Conservation (phyloP, 1,139 yeast species). For the Ogataea hybrid region DNA sequence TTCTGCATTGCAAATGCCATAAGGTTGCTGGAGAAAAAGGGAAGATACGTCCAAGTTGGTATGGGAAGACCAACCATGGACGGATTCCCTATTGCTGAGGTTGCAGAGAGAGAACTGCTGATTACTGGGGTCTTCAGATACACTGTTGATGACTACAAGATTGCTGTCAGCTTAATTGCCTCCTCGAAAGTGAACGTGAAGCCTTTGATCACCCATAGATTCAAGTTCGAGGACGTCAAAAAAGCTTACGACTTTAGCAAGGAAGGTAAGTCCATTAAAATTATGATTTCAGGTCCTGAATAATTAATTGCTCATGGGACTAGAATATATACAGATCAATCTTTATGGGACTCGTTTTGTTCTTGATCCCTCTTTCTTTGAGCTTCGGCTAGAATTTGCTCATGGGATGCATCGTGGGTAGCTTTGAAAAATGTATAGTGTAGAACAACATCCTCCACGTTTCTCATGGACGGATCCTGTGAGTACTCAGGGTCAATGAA, state of each 20-base stretch:
- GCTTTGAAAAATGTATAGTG: slow-evolving; percentile 91
- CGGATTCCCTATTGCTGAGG: slow-evolving; percentile 69
- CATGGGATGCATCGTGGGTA: slow-evolving; percentile 32
- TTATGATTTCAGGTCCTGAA: slow-evolving; percentile 54
- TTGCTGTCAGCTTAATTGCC: slow-evolving; percentile 66
- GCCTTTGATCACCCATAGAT: slow-evolving; percentile 74
- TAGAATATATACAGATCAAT: slow-evolving; percentile 8
- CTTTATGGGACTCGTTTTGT: neutral
- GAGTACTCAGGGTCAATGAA: slow-evolving; percentile 98
- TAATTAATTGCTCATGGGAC: slow-evolving; percentile 3
- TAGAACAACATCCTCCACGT: slow-evolving; percentile 83
- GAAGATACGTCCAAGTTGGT: slow-evolving; percentile 58
- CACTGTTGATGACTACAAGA: slow-evolving; percentile 73
- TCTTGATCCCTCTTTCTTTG: slow-evolving; percentile 7
- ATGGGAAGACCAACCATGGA: slow-evolving; percentile 46
- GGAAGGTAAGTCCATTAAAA: slow-evolving; percentile 56
- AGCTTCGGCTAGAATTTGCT: slow-evolving; percentile 23
- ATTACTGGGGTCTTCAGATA: slow-evolving; percentile 82
- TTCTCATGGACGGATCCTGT: slow-evolving; percentile 89
- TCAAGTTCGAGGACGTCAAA: slow-evolving; percentile 68
- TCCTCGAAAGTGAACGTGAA: slow-evolving; percentile 62
- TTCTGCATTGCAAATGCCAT: slow-evolving; percentile 52
- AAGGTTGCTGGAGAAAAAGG: slow-evolving; percentile 43
- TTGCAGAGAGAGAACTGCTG: slow-evolving; percentile 67
- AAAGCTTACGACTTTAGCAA: slow-evolving; percentile 74